Evolutionary conservation across 306 rosid species (phyloP), one percentile per base, ranked within the genome.

Genomic region (Hylodesmum podocarpum): DNA sequence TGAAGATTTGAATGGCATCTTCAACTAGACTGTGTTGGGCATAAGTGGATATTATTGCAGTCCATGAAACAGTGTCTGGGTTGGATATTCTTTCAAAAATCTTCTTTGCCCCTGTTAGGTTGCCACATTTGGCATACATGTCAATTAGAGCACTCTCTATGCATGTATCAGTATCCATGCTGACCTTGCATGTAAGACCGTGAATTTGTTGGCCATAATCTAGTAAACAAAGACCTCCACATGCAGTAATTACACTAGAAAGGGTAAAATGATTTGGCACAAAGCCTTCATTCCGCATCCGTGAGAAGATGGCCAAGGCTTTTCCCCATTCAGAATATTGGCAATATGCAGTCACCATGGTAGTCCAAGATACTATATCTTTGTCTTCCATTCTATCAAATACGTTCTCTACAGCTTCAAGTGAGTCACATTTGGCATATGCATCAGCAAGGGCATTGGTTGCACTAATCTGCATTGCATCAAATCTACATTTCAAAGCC

Each of bases 321-420:
- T 87, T 82, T 76, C 76, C 91, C 87, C 88, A 87, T 61, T 87
- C 86, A 31, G 84, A 88, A 84, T 73, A 80, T 72, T 90, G 90
- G 79, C 89, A 90, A 77, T 74, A 87, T 77, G 93, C 89, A 49
- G 88, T 72, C 65, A 92, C 78, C 78, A 87, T 54, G 28, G 93
- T 88, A 31, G 97, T 92, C 96, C 97, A 90, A 64, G 97, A 87
- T 21, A 92, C 89, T 72, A 88, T 63, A 65, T 90, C 94, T 86
- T 86, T 92, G 85, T 84, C 96, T 78, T 84, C 89, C 85, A 81
- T 84, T 50, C 84, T 76, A 39, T 78, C 72, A 51, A 92, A 86
- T 27, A 90, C 68, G 70, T 79, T 86, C 83, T 81, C 88, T 76
- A 72, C 91, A 41, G 87, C 85, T 73, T 90, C 87, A 55, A 87